Percentiles rank a stretch among this genome's conserved stretches.
Conservation (phyloP, 2,329 filamentous ascomycete species). For the Apiospora aurea region DNA sequence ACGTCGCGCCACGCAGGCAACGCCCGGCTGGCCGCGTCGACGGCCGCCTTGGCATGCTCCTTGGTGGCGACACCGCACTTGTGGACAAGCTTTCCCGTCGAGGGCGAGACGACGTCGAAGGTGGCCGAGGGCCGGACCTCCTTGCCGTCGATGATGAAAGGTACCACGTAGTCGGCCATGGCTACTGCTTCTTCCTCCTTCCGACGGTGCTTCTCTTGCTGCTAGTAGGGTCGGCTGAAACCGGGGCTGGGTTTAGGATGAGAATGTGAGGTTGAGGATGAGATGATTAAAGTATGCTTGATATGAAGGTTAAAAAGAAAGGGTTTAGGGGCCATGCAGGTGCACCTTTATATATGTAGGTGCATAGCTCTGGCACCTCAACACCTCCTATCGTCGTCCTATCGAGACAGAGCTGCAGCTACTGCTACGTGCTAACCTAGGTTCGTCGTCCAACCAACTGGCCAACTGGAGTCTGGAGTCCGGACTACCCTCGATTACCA, state of each 20-base stretch:
- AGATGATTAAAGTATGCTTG: neutral
- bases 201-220: neutral
- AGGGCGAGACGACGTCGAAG: slow-evolving; percentile 65
- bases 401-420: neutral
- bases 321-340: neutral
- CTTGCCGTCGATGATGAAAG: slow-evolving; percentile 52
- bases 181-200: neutral
- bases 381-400: neutral
- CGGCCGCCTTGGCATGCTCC: slow-evolving; percentile 57
- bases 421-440: neutral
- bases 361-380: no score
- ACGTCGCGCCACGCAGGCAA: slow-evolving; percentile 69
- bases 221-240: neutral
- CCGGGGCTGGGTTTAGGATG: neutral
- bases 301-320: neutral
- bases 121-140: slow-evolving; percentile 55
- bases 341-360: neutral
- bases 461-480: neutral
- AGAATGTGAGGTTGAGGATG: neutral
- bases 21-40: slow-evolving; percentile 60
- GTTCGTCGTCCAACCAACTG: neutral
- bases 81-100: slow-evolving; percentile 58
- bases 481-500: no score
- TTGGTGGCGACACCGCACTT: slow-evolving; percentile 63
- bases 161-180: slow-evolving; percentile 43